Conservation (phyloP, 2,329 filamentous ascomycete genomes). For the Trichophaea hybrida region DNA sequence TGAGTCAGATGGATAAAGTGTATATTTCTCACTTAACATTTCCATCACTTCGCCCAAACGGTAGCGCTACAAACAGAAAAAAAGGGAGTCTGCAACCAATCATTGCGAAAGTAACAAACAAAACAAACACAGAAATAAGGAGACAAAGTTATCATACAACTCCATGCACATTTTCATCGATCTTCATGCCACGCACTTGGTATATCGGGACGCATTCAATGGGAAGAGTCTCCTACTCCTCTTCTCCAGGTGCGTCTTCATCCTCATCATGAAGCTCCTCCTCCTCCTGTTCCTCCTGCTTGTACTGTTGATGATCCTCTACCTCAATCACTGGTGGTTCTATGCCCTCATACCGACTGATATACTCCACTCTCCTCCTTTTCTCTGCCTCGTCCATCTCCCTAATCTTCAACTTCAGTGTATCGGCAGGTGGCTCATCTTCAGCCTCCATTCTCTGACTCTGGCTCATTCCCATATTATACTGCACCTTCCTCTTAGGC, state of each 20-base stretch:
- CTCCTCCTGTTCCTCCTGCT: not conserved
- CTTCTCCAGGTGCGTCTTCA: slow-evolving; percentile 3
- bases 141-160: too few relatives aligned
- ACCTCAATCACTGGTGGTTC: slow-evolving; percentile 8
- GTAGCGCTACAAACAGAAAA: too few relatives aligned
- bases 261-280: slow-evolving; percentile 5
- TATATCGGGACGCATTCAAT: too few relatives aligned
- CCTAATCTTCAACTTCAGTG: slow-evolving; percentile 56
- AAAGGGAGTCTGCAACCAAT: too few relatives aligned
- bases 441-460: slow-evolving; percentile 57
- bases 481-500: slow-evolving; percentile 29
- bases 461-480: slow-evolving; percentile 35
- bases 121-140: too few relatives aligned
- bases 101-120: too few relatives aligned
- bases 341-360: slow-evolving; percentile 13
- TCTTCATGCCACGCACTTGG: too few relatives aligned
- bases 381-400: slow-evolving; percentile 41
- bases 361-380: slow-evolving; percentile 15
- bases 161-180: too few relatives aligned
- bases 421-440: slow-evolving; percentile 56
- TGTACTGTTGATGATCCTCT: slow-evolving; percentile 1
- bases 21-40: too few relatives aligned
- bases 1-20: too few relatives aligned
- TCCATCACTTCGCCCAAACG: too few relatives aligned
- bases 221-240: not conserved